Percentiles rank a stretch among this genome's conserved stretches.
phyloP scores from a whole-genome alignment of 495 filamentous ascomycete species.

The Aspergillus nanangensis region DNA sequence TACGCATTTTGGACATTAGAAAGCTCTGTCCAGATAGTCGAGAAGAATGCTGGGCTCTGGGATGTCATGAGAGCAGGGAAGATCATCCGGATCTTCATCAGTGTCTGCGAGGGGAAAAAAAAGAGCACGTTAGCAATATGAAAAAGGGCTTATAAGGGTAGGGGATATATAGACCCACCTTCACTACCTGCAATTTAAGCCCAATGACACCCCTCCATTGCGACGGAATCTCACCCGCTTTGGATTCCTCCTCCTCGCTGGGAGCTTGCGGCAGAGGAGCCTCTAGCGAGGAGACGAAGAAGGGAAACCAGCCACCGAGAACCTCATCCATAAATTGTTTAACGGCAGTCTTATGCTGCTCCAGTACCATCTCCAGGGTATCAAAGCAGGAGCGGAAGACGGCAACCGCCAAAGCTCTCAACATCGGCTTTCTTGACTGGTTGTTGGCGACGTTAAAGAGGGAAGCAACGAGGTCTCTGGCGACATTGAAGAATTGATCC shows the following conservation, averaged over 20 bases:
- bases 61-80: conserved; percentile 78
- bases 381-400: conserved; percentile 91
- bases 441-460: conserved; percentile 79
- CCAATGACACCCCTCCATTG: conserved; percentile 75
- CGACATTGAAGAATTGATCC: conserved; percentile 87
- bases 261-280: conserved; percentile 62
- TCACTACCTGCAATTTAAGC: conserved; percentile 85
- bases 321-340: conserved; percentile 85
- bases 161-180: conserved; percentile 39
- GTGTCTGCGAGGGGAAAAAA: conserved; percentile 51
- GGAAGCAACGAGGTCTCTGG: conserved; percentile 73
- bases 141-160: not conserved
- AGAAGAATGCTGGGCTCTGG: conserved; percentile 75
- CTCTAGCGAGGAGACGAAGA: conserved; percentile 72
- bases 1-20: conserved; percentile 65
- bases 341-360: conserved; percentile 79
- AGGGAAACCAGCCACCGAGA: conserved; percentile 77
- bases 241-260: conserved; percentile 50
- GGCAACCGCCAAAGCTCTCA: conserved; percentile 78
- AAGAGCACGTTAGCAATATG: not conserved
- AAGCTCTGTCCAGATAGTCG: conserved; percentile 81
- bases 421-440: conserved; percentile 62
- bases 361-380: conserved; percentile 91
- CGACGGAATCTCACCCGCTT: conserved; percentile 39
- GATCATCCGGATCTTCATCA: conserved; percentile 82